Percentiles rank a stretch among this genome's conserved stretches.
These are phyloP conservation scores for Lactarius psammicola DNA, from an alignment of 768 basidiomycete genomes.

Conservation along the genomic window DNA sequence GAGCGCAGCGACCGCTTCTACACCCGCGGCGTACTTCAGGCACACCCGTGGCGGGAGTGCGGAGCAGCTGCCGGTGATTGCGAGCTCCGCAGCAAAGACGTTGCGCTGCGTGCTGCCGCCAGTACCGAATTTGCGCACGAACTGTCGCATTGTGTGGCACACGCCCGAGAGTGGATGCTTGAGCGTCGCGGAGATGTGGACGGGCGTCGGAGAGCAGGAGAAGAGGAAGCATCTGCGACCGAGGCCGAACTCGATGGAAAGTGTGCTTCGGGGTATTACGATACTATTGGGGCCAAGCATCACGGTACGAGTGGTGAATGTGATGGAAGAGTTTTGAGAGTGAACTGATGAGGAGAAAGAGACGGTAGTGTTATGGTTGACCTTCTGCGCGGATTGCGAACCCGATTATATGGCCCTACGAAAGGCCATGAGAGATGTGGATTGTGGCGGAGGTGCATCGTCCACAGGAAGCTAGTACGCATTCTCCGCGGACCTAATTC, in stretches of 20 bases:
- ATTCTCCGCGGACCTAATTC: not conserved
- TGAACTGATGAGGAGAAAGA: not conserved
- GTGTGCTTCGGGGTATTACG: not conserved
- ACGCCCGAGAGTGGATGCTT: constrained; percentile 2
- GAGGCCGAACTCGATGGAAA: constrained; percentile 8
- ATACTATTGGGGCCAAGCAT: not conserved
- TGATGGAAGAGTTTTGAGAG: not conserved
- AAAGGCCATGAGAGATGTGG: not conserved
- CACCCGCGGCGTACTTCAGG: constrained; percentile 18
- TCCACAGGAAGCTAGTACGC: not conserved
- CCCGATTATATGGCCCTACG: not conserved
- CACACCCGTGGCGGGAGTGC: constrained; percentile 4
- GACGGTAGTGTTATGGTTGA: not conserved
- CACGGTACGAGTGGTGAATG: not conserved
- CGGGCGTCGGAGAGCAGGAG: not conserved
- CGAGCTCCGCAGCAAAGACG: constrained; percentile 14
- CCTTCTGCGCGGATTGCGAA: not conserved
- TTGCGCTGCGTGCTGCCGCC: constrained; percentile 6
- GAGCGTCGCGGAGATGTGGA: constrained; percentile 3
- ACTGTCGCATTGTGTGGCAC: not conserved
- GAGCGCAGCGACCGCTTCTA: constrained; percentile 2
- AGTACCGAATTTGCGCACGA: not conserved
- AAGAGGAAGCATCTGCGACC: constrained; percentile 1
- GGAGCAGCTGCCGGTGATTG: not conserved
- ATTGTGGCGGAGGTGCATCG: not conserved